Base-by-base conservation (phyloP, 2,329 filamentous ascomycete species). In the Beauveria asiatica region DNA sequence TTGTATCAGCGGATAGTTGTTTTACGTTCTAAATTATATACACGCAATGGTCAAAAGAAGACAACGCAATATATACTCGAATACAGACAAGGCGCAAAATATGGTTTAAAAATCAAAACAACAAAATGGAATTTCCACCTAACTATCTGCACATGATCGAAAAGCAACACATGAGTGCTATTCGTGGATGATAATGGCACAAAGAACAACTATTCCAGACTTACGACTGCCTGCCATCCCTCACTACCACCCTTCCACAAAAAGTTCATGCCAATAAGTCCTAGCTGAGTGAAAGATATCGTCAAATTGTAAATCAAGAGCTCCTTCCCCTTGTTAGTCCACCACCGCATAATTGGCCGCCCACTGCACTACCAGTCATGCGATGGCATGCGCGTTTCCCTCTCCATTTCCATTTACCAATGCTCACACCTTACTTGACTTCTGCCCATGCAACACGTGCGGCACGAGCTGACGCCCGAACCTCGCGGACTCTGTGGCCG, bases 401-500 rank as follows among this genome's bases (percentile, higher is more conserved):
- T 30, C 9, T 13, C 9, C 16, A 23, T 33, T 39, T 48, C 23
- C 16, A n/a, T 56, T 27, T n/a, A 42, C 30, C 11, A 30, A 33
- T 27, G 3, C 13, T 33, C 23, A 37, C 25, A 2, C 30, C 30
- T 30, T 61, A 70, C 57, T 70, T 74, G 56, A 75, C 62, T 37
- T 72, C 70, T n/a, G 70, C 71, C 82, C 82, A 85, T 7, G 75
- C 76, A 55, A 72, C 73, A 58, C 80, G 75, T 4, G 81, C 80
- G 61, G 69, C 64, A 57, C 81, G 73, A 19, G 82, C 82, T 51
- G 73, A 73, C 59, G 73, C 77, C 51, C 83, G 74, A 49, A 84
- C 74, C 62, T 81, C 80, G 49, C 83, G 73, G 9, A 82, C 78
- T 6, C 72, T 69, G 63, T 84, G 81, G 1, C 82, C 82, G 54